Evolutionary conservation across 441 rosid genomes (phyloP).

Genomic region (Populus trichocarpa): DNA sequence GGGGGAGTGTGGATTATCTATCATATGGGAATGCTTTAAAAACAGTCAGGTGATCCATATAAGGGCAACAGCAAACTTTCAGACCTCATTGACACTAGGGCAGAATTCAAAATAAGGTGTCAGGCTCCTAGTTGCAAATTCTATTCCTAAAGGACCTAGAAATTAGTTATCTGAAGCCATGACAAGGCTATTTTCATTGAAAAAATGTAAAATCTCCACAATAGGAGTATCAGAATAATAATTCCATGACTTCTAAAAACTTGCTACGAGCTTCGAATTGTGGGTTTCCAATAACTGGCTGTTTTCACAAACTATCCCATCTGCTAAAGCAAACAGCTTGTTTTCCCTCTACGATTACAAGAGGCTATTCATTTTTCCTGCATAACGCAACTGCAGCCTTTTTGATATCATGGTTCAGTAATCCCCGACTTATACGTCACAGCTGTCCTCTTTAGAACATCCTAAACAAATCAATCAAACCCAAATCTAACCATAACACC

Average conservation of each 20-base stretch:
- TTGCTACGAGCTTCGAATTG: background rate
- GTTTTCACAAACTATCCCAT: background rate
- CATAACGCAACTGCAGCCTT: background rate
- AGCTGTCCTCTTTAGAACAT: background rate
- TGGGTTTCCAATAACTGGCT: background rate
- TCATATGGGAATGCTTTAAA: background rate
- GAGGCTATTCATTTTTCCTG: background rate
- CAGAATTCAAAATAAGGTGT: background rate
- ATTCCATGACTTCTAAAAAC: background rate
- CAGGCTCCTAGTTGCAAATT: background rate
- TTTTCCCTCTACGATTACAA: background rate
- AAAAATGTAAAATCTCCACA: background rate
- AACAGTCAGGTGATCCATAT: background rate
- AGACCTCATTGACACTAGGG: background rate
- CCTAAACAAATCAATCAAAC: background rate
- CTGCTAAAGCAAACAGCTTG: background rate
- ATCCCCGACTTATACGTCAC: background rate
- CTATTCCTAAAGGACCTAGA: background rate
- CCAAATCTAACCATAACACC: background rate
- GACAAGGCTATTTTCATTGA: background rate
- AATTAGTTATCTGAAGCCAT: background rate
- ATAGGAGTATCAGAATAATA: background rate
- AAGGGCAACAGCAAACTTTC: background rate
- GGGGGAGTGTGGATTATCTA: no score
- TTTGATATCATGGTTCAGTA: background rate